Evolutionary conservation across 441 rosid genomes (phyloP).

Genomic region (Pelargonium exstipulatum): DNA sequence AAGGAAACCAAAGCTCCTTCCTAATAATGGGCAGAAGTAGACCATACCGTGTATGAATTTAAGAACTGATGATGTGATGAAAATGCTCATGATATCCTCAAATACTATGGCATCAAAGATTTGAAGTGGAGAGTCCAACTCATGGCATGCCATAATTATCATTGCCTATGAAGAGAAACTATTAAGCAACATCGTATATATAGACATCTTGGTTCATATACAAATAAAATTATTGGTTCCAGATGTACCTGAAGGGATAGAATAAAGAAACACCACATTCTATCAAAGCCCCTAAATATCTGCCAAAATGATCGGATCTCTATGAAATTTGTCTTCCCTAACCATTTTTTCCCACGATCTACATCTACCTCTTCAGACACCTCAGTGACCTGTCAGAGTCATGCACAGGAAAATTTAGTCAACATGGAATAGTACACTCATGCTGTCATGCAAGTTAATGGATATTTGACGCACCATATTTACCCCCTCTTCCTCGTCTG

Average conservation of each 20-base stretch:
- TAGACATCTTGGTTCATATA: constrained; percentile 14
- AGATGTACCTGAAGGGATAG: constrained; percentile 79
- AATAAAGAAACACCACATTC: constrained; percentile 96
- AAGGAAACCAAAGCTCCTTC: neutral
- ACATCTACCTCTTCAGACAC: constrained; percentile 34
- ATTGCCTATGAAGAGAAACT: constrained; percentile 58
- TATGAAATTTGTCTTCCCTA: constrained; percentile 90
- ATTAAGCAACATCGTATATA: constrained; percentile 7
- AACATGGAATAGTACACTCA: constrained; percentile 5
- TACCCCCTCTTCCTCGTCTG: constrained; percentile 68
- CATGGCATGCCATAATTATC: constrained; percentile 95
- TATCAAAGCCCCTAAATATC: constrained; percentile 90
- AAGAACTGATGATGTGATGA: constrained; percentile 78
- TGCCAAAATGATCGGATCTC: constrained; percentile 98
- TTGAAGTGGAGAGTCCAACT: constrained; percentile 81
- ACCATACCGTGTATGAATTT: constrained; percentile 67
- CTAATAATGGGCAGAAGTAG: constrained; percentile 8
- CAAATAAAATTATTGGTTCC: neutral
- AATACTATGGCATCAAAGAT: constrained; percentile 63
- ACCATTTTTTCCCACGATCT: constrained; percentile 48
- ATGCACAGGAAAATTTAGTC: constrained; percentile 8
- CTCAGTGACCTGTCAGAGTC: constrained; percentile 32
- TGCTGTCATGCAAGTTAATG: neutral
- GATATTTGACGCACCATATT: constrained; percentile 20
- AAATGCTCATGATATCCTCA: constrained; percentile 92